Base-by-base conservation (phyloP, 2,329 filamentous ascomycete genomes). In the Blastomyces parvus region DNA sequence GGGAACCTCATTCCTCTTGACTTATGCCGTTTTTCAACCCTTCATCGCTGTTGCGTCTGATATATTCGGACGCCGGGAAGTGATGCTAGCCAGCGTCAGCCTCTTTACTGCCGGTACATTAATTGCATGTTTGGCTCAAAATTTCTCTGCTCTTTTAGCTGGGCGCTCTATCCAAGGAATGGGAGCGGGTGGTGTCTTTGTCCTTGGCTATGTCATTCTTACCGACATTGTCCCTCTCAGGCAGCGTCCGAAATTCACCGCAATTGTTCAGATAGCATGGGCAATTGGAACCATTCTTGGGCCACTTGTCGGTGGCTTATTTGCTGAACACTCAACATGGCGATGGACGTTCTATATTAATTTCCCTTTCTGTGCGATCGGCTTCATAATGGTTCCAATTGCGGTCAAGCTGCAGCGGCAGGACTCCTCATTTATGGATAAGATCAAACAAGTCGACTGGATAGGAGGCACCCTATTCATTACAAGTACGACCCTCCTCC, bases 261-360 rank as follows among this genome's bases (percentile, higher is more conserved):
- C 74, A 9, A 70, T 78, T 13, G 61, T 77, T 8, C 71, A 70
- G 27, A 69, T 71, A 13, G 72, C 74, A 0, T 78, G 76, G 73
- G 77, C 75, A 1, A 61, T 81, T n/a, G 80, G 79, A 0, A 76
- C 74, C 0, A 64, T 67, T 17, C 59, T 63, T 25, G 64, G 69
- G 6, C 65, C 66, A 27, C 60, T 67, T 55, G 44, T 68, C 38
- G 66, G 66, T 56, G 65, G 64, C 40, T 36, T 64, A 19, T 66
- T 71, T 25, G 65, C 67, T n/a, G 53, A 66, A 46, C 50, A 59
- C 30, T 33, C 50, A 60, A 50, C 46, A 33, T 86, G 84, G 85
- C 73, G 81, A 5, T 88, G 85, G 84, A 81, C 88, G 59, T 86
- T 87, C 70, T 88, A 81, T 79, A 78, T 86, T 67, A 87, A 87